phyloP scores from a whole-genome alignment of 2,329 filamentous ascomycete species.

The Colletotrichum cuscutae region DNA sequence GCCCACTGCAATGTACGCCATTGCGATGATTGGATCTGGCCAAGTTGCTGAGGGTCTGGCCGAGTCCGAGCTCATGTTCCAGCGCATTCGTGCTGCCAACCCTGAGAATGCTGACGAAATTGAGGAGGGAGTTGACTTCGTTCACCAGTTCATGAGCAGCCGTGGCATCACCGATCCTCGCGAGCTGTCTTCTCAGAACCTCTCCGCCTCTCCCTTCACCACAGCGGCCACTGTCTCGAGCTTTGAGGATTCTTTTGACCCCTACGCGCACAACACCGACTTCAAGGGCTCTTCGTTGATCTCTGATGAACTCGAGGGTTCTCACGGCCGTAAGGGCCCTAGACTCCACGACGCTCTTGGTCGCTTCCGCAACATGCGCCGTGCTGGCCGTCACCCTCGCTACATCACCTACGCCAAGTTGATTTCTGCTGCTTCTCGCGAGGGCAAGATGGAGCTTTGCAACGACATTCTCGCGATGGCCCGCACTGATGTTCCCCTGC shows the following conservation, averaged over 20 bases:
- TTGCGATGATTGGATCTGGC: constrained; percentile 87
- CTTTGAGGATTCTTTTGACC: constrained; percentile 87
- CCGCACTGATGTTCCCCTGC: constrained; percentile 85
- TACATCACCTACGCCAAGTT: constrained; percentile 98
- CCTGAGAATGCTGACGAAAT: constrained; percentile 79
- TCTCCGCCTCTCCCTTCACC: constrained; percentile 60
- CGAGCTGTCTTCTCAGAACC: constrained; percentile 57
- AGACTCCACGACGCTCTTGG: constrained; percentile 83
- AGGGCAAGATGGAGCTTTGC: constrained; percentile 82
- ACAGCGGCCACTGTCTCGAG: constrained; percentile 67
- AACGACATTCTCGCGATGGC: constrained; percentile 92
- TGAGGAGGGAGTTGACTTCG: constrained; percentile 84
- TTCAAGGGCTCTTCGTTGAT: constrained; percentile 94
- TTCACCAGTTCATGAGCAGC: constrained; percentile 67
- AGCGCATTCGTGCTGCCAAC: constrained; percentile 75
- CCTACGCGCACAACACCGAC: constrained; percentile 89
- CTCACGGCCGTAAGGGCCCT: constrained; percentile 76
- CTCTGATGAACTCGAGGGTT: constrained; percentile 87
- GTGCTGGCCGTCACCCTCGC: constrained; percentile 87
- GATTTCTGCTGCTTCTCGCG: constrained; percentile 88
- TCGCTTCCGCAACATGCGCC: constrained; percentile 92
- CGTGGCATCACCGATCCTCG: constrained; percentile 67
- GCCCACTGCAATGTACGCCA: constrained; percentile 88
- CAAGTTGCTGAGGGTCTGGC: constrained; percentile 83
- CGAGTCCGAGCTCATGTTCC: constrained; percentile 87